These are phyloP conservation scores for Zygotorulaspora florentina DNA, from an alignment of 805 yeast species.

Conservation along the genomic window DNA sequence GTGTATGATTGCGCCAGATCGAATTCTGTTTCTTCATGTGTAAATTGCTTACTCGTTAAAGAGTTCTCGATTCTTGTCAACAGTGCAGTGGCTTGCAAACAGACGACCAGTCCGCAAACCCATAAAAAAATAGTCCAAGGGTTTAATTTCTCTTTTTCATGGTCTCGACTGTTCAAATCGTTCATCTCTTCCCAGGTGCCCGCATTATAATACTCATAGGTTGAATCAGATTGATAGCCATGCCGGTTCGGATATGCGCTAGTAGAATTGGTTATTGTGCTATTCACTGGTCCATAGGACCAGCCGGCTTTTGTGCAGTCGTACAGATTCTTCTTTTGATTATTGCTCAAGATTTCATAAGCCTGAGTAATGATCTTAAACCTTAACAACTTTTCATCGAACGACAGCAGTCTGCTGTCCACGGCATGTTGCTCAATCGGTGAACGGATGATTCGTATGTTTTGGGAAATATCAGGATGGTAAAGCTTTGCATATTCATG, in stretches of 20 bases:
- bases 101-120: slow-evolving; percentile 36
- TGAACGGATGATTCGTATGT: slow-evolving; percentile 25
- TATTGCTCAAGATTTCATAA: slow-evolving; percentile 50
- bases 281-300: slow-evolving; percentile 36
- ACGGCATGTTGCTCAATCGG: slow-evolving; percentile 8
- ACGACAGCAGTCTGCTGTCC: slow-evolving; percentile 13
- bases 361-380: slow-evolving; percentile 57
- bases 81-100: slow-evolving; percentile 41
- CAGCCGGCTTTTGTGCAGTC: slow-evolving; percentile 47
- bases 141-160: slow-evolving; percentile 43
- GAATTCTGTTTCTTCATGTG: slow-evolving; percentile 40
- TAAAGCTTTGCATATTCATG: slow-evolving; percentile 65
- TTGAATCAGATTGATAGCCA: slow-evolving; percentile 31
- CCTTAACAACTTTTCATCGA: slow-evolving; percentile 36
- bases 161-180: slow-evolving; percentile 27
- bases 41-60: slow-evolving; percentile 29
- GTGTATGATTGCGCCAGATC: slow-evolving; percentile 42
- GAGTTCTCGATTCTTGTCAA: slow-evolving; percentile 38
- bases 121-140: slow-evolving; percentile 40
- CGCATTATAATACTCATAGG: slow-evolving; percentile 51
- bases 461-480: slow-evolving; percentile 65
- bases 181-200: slow-evolving; percentile 64
- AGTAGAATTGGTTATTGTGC: slow-evolving; percentile 9
- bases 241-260: slow-evolving; percentile 18
- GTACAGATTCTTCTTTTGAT: slow-evolving; percentile 41